Base-by-base conservation (phyloP, 2,329 filamentous ascomycete genomes). In the Penicillium sp. region DNA sequence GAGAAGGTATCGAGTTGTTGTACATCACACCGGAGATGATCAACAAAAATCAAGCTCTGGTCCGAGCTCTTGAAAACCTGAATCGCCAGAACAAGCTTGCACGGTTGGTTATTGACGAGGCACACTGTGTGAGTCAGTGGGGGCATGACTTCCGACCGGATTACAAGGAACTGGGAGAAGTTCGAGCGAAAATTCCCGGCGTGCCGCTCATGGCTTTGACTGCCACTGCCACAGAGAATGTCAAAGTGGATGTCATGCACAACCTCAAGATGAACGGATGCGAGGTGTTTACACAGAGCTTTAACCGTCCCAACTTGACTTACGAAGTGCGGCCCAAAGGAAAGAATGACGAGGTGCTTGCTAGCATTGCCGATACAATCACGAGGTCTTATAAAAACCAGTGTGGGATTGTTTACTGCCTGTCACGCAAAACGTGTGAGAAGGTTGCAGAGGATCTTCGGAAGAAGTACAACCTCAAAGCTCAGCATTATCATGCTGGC, bases 61-160 rank as follows among this genome's bases (percentile, higher is more conserved):
- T 82, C 47, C 77, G 75, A 42, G 79, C 76, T 2, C 76, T 98
- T 52, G 71, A 80, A 42, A 75, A 74, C 2, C 74, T 98, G n/a
- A 79, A 95, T 65, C 68, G 69, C 11, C 81, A 81, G 41, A 74
- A 77, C 3, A 87, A 85, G 58, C 80, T 98, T 42, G 91, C 94
- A 13, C 82, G 93, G 22, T 81, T 98, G 40, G 93, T 98, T 43
- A 95, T 98, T 52, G 93, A 98, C 58, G 94, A 98, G 71, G 93
- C 93, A n/a, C 93, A 98, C 67, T 98, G 93, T 67, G 91, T 98
- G 22, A 97, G 93, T 67, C 90, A 98, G 74, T 98, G 93, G 93
- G 93, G 93, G 0, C 93, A 98, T 59, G 93, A 98, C 67, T 98
- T 98, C 65, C 82, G 94, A 37, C 91, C 90, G 0, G 91, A 97